Evolutionary conservation across 208 protist genomes (phyloP).

Genomic region (Acanthamoeba lenticulata): DNA sequence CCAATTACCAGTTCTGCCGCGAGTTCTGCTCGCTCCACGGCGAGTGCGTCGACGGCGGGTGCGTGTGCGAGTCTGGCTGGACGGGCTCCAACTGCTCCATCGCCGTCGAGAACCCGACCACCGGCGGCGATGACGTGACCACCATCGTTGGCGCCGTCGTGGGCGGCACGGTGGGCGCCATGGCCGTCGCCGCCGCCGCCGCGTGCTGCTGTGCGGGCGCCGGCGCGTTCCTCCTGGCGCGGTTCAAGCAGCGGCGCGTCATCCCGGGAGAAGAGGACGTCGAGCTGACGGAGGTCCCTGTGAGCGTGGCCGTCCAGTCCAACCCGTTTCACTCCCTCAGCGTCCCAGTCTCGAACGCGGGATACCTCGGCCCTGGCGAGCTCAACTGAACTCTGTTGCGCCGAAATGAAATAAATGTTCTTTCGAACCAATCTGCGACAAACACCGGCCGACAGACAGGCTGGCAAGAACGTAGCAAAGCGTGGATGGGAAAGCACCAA

Average conservation of each 20-base stretch:
- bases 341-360: background rate
- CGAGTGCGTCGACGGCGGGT: slow-evolving; percentile 27
- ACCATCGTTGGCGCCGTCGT: background rate
- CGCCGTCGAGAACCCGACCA: background rate
- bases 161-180: background rate
- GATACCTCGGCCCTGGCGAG: background rate
- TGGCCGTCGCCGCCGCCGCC: background rate
- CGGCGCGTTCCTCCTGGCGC: background rate
- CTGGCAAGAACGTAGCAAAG: no score
- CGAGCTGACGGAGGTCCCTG: background rate
- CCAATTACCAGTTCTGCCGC: slow-evolving; percentile 3
- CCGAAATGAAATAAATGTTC: no score
- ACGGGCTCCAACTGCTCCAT: slow-evolving; percentile 27
- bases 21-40: slow-evolving; percentile 48
- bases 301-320: background rate
- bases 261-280: background rate
- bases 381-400: no score
- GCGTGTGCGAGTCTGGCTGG: slow-evolving; percentile 42
- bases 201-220: slow-evolving; percentile 13
- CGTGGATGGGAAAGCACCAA: no score
- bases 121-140: background rate
- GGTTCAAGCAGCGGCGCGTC: background rate
- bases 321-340: background rate
- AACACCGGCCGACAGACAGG: no score
- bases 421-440: no score